These are phyloP conservation scores for Massarina eburnea DNA, from an alignment of 2,329 filamentous ascomycete genomes.

Conservation along the genomic window DNA sequence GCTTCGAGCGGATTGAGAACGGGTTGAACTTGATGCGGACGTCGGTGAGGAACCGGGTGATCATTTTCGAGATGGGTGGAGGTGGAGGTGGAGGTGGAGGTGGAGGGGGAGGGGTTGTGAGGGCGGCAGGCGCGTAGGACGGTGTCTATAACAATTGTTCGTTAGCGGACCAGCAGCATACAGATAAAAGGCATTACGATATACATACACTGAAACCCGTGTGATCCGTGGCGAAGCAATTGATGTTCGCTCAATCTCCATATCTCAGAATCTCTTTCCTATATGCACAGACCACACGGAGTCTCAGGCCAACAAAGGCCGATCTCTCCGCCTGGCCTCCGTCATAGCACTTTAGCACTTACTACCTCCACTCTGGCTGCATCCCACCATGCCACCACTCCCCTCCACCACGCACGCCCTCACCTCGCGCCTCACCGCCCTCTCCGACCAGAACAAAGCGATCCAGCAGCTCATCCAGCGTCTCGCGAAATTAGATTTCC, in stretches of 20 bases:
- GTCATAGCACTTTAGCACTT: slow-evolving; percentile 33
- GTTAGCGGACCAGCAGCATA: background rate
- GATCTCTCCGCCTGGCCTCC: slow-evolving; percentile 20
- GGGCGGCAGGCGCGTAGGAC: background rate
- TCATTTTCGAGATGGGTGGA: slow-evolving; percentile 58
- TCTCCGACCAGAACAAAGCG: slow-evolving; percentile 57
- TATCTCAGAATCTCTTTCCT: background rate
- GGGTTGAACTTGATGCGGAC: slow-evolving; percentile 89
- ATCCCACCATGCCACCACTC: slow-evolving; percentile 37
- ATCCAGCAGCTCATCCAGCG: slow-evolving; percentile 59
- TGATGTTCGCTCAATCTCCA: background rate
- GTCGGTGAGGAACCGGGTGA: slow-evolving; percentile 83
- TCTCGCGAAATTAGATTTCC: slow-evolving; percentile 62
- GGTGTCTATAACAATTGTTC: background rate
- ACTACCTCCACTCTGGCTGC: slow-evolving; percentile 27
- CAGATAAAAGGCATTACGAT: background rate
- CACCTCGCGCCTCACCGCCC: slow-evolving; percentile 51
- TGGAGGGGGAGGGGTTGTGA: background rate
- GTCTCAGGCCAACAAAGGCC: slow-evolving; percentile 8
- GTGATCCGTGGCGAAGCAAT: background rate
- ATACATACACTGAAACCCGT: background rate
- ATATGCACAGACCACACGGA: background rate
- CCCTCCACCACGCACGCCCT: slow-evolving; percentile 44
- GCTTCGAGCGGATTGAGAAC: slow-evolving; percentile 76
- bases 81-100: slow-evolving; percentile 1